Base-by-base conservation (phyloP, 2,329 filamentous ascomycete genomes). In the Diaporthe sp. region DNA sequence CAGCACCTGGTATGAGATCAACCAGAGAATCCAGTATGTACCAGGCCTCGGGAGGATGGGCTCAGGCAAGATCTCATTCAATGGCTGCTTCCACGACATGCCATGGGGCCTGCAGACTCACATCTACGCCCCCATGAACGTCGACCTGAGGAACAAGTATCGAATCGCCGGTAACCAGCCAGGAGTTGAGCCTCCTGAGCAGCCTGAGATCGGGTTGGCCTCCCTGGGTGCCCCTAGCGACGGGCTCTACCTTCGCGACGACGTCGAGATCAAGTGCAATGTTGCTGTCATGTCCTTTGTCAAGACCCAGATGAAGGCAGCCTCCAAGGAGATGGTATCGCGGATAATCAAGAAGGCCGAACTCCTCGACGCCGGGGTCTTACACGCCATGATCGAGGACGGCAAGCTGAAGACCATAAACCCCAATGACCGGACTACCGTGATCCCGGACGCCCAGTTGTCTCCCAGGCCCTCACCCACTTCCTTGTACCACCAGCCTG, bases 1-100 rank as follows among this genome's bases (percentile, higher is more conserved):
- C 84, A 91, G 91, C 77, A 93, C 92, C 42, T 94, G 92, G 92
- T 94, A 94, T 82, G 92, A 94, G 83, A 94, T 94, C 80, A 89
- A 86, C 75, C 89, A 94, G 86, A 89, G 91, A 80, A 92, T 94
- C 76, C 92, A 93, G 81, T 90, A 91, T 79, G 85, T 94, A 8
- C 92, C 92, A 0, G 92, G 92, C 47, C 85, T 93, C 73, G 92
- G 92, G 78, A 91, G 87, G 83, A 87, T 92, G 76, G 92, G 92
- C 34, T 90, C 90, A 4, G 89, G 91, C 81, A 90, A 90, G 80
- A 92, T 94, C 83, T 88, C 86, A 63, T 94, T 94, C 85, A 93
- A 91, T 76, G 92, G 91, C 76, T 93, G 92, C 81, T 94, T 94
- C 82, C 92, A 94, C 81, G 89, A 94, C 82, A 90, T 93, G 86